Evolutionary conservation across 176 grass and related monocot genomes (phyloP), one percentile per base, ranked within the genome.

Genomic region (Cenchrus purpureus): DNA sequence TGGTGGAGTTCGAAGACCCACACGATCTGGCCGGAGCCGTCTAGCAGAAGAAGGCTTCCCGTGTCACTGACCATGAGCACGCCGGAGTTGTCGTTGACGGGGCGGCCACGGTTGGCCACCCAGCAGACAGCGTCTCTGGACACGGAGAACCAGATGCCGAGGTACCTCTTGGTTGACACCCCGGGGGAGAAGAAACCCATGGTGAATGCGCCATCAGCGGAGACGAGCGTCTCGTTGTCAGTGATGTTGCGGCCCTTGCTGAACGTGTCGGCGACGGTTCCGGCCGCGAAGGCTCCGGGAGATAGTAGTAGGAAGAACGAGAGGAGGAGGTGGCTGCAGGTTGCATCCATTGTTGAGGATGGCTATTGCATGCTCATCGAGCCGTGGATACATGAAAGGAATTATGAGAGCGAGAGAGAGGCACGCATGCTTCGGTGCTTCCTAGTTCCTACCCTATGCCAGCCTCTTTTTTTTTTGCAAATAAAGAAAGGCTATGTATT

Each of bases 141-240:
- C 40, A 44, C 62, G 31, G 72, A n/a, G 77, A 71, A 91, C 89
- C 89, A 84, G 13, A 91, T 67, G 4, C 74, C 85, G 4, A 84
- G 42, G 67, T 83, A 86, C 11, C 69, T 55, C 6, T 22, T 58
- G 13, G 11, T 12, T 56, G n/a, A 17, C 50, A 7, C 45, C 15
- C 76, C 71, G 5, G 74, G 88, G 2, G 84, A 83, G 79, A 86
- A 83, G 79, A 86, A 90, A 8, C 88, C 84, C 12, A 90, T 7
- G 28, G 59, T 77, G 46, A 90, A 90, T 2, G 19, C 42, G 8
- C 88, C 79, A 4, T 20, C 60, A 12, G 76, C 67, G 1, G 84
- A 90, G 65, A 83, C 50, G 13, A 90, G 63, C 17, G 79, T 84
- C 13, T 32, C 62, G 8, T 31, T 15, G 20, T 53, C 77, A 8